Percentiles rank a stretch among this genome's conserved stretches.
Evolutionary conservation across 495 filamentous ascomycete species (phyloP).

Genomic region (Podospora pseudoanserina): DNA sequence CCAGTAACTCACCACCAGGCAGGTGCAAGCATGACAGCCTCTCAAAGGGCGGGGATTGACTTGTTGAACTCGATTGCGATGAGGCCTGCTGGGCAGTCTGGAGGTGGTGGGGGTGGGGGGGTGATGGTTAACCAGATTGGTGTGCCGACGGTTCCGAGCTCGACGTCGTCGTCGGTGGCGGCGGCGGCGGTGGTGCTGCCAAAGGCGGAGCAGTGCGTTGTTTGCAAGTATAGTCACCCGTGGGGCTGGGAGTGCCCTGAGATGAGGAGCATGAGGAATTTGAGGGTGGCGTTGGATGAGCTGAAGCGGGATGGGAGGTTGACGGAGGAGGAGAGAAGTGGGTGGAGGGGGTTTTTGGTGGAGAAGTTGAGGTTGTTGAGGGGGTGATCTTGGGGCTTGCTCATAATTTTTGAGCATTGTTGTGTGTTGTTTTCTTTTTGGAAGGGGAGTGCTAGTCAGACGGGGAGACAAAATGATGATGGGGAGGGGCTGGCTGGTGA

Average conservation of each 20-base stretch:
- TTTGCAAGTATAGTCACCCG: constrained; percentile 33
- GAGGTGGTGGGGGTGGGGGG: no score
- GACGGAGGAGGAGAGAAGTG: neutral
- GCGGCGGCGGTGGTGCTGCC: neutral
- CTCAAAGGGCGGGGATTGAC: neutral
- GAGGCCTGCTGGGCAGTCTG: neutral
- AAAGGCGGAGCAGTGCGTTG: constrained; percentile 24
- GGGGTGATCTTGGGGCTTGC: neutral
- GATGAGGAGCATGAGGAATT: constrained; percentile 27
- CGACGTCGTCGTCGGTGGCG: no score
- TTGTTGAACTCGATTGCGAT: neutral
- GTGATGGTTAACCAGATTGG: no score
- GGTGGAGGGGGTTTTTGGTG: constrained; percentile 9
- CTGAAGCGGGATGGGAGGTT: constrained; percentile 7
- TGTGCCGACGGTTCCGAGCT: no score
- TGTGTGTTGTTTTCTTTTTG: no score
- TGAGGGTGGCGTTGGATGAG: constrained; percentile 28
- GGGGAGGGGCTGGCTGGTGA: neutral
- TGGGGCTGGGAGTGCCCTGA: constrained; percentile 30
- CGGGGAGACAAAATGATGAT: neutral
- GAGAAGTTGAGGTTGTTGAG: constrained; percentile 16
- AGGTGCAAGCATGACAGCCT: neutral
- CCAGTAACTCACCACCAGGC: constrained; percentile 1
- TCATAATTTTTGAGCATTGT: neutral
- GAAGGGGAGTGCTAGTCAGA: neutral